Conservation (phyloP, 352 stramenopile species). For the Phytophthora constricta region DNA sequence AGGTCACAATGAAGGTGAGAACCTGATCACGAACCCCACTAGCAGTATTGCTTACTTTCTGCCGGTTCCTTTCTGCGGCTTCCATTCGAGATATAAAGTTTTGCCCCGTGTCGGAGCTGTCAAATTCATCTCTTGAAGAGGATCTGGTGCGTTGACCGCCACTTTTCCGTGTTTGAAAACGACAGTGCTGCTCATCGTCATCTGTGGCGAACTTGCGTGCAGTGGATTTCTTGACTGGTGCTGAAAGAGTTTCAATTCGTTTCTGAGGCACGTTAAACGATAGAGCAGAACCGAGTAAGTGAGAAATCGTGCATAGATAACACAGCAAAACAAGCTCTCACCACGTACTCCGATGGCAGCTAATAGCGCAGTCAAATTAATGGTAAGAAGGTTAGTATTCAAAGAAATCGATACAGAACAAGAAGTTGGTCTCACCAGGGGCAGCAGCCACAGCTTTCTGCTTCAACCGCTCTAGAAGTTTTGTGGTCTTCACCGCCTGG, state of each 20-base stretch:
- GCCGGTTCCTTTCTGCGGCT: slow-evolving; percentile 74
- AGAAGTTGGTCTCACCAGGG: slow-evolving; percentile 43
- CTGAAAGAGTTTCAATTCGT: slow-evolving; percentile 66
- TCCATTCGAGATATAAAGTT: slow-evolving; percentile 83
- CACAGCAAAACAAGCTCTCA: background rate
- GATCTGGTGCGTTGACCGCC: slow-evolving; percentile 17
- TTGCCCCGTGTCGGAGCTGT: slow-evolving; percentile 32
- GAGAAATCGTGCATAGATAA: background rate
- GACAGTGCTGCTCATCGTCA: slow-evolving; percentile 78
- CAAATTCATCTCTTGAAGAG: slow-evolving; percentile 36
- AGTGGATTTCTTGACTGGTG: slow-evolving; percentile 48
- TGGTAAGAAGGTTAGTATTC: slow-evolving; percentile 9
- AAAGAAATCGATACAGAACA: slow-evolving; percentile 1
- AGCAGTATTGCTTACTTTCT: slow-evolving; percentile 69
- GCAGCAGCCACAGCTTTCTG: slow-evolving; percentile 49
- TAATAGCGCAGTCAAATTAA: slow-evolving; percentile 9
- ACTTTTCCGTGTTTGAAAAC: slow-evolving; percentile 57
- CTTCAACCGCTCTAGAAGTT: slow-evolving; percentile 59
- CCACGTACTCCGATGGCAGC: slow-evolving; percentile 37
- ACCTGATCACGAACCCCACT: no score
- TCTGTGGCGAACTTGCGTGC: slow-evolving; percentile 68
- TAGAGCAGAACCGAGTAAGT: background rate
- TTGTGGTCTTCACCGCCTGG: slow-evolving; percentile 47
- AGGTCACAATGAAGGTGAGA: background rate
- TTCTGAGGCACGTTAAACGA: slow-evolving; percentile 41